A percentile compares a stretch with the other conserved stretches of the same genome.
Evolutionary conservation across 75 land plant species (phyloP).

Genomic region (Gnetum montanum): DNA sequence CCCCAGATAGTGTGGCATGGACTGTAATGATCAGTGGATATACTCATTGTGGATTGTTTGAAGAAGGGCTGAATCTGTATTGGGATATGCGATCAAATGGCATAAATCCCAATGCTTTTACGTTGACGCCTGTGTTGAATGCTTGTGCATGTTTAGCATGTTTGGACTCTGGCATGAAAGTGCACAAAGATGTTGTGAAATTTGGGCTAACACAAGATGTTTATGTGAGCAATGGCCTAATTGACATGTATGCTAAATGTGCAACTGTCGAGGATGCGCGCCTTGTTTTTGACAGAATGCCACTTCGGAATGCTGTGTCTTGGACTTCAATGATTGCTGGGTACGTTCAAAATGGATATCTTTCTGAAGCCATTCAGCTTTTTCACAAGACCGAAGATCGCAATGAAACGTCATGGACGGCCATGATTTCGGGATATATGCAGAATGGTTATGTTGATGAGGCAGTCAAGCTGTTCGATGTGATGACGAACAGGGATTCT

Average conservation of each 20-base stretch:
- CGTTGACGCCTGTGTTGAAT: no score
- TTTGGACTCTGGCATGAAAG: constrained; percentile 1
- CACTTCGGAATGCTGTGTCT: neutral
- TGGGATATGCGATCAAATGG: no score
- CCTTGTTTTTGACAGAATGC: constrained; percentile 8
- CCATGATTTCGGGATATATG: constrained; percentile 7
- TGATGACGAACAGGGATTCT: constrained; percentile 37
- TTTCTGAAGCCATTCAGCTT: constrained; percentile 7
- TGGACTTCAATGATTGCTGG: constrained; percentile 24
- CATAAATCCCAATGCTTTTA: no score
- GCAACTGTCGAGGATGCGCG: constrained; percentile 9
- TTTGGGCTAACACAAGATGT: constrained; percentile 1
- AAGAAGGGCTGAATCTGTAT: no score
- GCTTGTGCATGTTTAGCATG: neutral
- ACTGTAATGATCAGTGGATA: no score
- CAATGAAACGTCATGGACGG: constrained; percentile 8
- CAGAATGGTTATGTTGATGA: constrained; percentile 16
- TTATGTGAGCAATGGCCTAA: constrained; percentile 5
- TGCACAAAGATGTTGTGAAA: neutral
- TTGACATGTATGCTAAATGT: constrained; percentile 16
- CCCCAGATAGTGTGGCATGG: no score
- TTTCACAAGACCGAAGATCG: constrained; percentile 4
- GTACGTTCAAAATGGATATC: constrained; percentile 7
- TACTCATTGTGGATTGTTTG: no score
- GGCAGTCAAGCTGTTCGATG: constrained; percentile 51